Conservation (phyloP, 371 early-diverging fungal species). For the Circinella umbellata region DNA sequence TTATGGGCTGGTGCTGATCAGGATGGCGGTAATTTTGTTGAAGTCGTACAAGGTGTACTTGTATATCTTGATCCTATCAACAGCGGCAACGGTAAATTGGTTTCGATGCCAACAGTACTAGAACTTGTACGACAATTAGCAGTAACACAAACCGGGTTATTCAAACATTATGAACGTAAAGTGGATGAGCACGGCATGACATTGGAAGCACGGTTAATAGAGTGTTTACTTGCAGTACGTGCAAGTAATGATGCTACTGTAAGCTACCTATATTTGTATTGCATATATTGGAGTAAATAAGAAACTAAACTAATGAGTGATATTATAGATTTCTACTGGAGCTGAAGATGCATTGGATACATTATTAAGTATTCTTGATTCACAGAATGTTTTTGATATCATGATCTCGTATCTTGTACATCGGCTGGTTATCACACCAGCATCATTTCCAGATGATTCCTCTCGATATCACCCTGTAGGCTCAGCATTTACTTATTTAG, state of each 20-base stretch:
- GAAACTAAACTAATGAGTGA: too few relatives aligned
- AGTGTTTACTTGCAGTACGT: slow-evolving; percentile 34
- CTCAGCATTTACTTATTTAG: slow-evolving; percentile 52
- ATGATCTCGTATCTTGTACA: slow-evolving; percentile 45
- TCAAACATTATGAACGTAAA: slow-evolving; percentile 43
- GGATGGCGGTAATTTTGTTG: slow-evolving; percentile 55
- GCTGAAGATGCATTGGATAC: slow-evolving; percentile 57
- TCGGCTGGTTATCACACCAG: slow-evolving; percentile 31
- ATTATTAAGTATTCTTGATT: slow-evolving; percentile 38
- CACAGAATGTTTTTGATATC: slow-evolving; percentile 50
- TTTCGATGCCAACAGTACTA: slow-evolving; percentile 20
- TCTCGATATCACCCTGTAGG: slow-evolving; percentile 48
- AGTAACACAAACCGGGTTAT: slow-evolving; percentile 45
- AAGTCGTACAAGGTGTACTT: slow-evolving; percentile 35
- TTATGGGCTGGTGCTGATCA: slow-evolving; percentile 45
- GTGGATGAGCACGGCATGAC: slow-evolving; percentile 39
- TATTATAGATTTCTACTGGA: slow-evolving; percentile 41
- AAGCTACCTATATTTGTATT: slow-evolving; percentile 5
- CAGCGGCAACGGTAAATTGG: not conserved
- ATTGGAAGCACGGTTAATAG: slow-evolving; percentile 40
- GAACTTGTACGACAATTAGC: slow-evolving; percentile 47
- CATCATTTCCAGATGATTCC: slow-evolving; percentile 18
- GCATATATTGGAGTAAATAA: too few relatives aligned
- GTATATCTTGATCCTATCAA: slow-evolving; percentile 21
- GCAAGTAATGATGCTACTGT: slow-evolving; percentile 40